Conservation (phyloP, 306 rosid species). For the Ormosia emarginata region DNA sequence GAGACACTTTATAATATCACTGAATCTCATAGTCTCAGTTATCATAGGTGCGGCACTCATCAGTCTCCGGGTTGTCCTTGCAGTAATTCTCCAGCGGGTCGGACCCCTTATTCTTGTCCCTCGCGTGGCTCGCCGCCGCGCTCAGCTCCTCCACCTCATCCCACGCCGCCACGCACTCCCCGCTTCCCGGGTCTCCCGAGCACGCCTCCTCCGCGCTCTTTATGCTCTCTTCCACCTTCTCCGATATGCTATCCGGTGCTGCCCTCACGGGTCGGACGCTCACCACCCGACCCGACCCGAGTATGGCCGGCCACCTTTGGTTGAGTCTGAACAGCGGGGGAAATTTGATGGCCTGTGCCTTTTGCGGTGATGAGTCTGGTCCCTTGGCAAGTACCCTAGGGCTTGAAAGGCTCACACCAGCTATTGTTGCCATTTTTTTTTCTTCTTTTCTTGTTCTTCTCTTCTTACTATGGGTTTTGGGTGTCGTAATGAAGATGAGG, state of each 20-base stretch:
- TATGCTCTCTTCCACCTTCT: conserved; percentile 77
- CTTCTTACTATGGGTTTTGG: background rate
- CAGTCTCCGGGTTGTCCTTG: conserved; percentile 80
- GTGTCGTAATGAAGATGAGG: background rate
- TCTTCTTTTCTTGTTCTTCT: background rate
- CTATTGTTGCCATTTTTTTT: conserved; percentile 52
- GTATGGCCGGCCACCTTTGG: conserved; percentile 10
- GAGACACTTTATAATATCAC: background rate
- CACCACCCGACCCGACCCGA: conserved; percentile 23
- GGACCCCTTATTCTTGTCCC: conserved; percentile 46
- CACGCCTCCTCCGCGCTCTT: conserved; percentile 78
- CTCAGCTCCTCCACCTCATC: conserved; percentile 98
- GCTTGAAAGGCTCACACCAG: conserved; percentile 54
- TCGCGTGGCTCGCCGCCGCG: conserved; percentile 93
- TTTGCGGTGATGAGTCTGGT: conserved; percentile 36
- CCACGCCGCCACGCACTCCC: conserved; percentile 97
- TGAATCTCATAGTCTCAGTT: conserved; percentile 28
- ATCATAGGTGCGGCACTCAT: conserved; percentile 96
- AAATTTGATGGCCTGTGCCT: conserved; percentile 24
- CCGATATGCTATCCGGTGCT: conserved; percentile 67
- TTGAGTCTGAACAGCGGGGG: conserved; percentile 3
- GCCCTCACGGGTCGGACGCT: conserved; percentile 41
- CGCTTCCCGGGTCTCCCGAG: conserved; percentile 54
- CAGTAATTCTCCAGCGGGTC: conserved; percentile 89
- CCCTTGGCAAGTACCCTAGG: conserved; percentile 39